Conservation (phyloP, 1,284 basidiomycete species). For the Fistulina hepatica region DNA sequence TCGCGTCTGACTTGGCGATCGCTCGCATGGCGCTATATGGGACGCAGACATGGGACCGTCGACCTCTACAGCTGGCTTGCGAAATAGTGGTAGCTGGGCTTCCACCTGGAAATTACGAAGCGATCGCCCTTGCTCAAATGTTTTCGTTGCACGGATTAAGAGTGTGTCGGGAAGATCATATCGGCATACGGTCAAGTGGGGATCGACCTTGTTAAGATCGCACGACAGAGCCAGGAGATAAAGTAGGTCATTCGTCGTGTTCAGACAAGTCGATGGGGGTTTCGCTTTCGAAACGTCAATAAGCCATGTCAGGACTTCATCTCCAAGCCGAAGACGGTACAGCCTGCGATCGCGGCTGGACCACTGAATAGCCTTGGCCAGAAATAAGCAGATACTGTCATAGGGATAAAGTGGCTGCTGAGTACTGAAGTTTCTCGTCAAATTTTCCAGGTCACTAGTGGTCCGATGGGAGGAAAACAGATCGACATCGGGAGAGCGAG, state of each 20-base stretch:
- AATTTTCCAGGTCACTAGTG: slow-evolving; percentile 63
- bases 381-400: slow-evolving; percentile 79
- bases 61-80: slow-evolving; percentile 9
- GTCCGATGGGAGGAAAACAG: slow-evolving; percentile 41
- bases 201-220: slow-evolving; percentile 36
- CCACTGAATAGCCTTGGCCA: slow-evolving; percentile 53
- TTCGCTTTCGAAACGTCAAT: slow-evolving; percentile 41
- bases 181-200: no score
- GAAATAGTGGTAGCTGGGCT: slow-evolving; percentile 45
- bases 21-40: neutral
- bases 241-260: slow-evolving; percentile 53
- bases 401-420: slow-evolving; percentile 78
- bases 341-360: slow-evolving; percentile 71
- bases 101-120: slow-evolving; percentile 64
- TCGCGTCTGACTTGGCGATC: neutral
- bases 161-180: no score
- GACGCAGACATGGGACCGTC: neutral
- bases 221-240: slow-evolving; percentile 53
- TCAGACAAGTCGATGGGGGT: no score
- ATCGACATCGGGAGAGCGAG: slow-evolving; percentile 14
- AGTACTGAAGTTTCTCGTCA: slow-evolving; percentile 73
- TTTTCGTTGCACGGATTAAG: slow-evolving; percentile 38
- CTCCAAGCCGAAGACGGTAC: slow-evolving; percentile 72
- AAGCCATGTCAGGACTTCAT: slow-evolving; percentile 78
- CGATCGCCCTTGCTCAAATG: slow-evolving; percentile 46